These are phyloP conservation scores for Pythium coloratum DNA, from an alignment of 352 stramenopile species.

Conservation along the genomic window DNA sequence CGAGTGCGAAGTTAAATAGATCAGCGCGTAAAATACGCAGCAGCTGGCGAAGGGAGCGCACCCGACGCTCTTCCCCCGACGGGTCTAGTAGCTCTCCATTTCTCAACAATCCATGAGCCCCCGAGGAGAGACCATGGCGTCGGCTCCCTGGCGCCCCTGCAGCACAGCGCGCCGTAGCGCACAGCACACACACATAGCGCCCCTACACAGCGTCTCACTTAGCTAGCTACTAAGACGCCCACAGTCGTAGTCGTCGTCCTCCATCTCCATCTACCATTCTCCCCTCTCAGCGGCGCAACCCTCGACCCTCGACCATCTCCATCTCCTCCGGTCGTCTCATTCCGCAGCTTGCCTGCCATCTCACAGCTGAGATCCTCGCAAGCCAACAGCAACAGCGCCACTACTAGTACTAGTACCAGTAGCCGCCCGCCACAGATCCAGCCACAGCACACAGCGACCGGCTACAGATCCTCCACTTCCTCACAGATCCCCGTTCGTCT, in stretches of 20 bases:
- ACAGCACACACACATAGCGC: background rate
- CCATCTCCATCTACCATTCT: background rate
- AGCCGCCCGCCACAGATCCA: no score
- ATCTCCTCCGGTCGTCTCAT: background rate
- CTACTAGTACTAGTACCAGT: no score
- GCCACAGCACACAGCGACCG: no score
- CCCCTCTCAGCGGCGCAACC: background rate
- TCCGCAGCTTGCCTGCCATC: background rate
- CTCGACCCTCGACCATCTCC: no score
- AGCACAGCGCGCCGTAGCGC: background rate
- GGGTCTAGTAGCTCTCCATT: conserved; percentile 13
- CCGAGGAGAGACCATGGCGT: background rate
- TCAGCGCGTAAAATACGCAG: background rate
- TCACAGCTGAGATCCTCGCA: background rate
- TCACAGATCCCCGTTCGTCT: background rate
- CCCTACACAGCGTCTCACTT: no score
- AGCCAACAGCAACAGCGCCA: background rate
- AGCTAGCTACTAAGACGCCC: no score
- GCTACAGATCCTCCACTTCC: background rate
- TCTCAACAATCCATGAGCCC: conserved; percentile 5
- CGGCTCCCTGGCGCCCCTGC: background rate
- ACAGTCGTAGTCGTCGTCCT: background rate
- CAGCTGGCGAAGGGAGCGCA: conserved; percentile 24
- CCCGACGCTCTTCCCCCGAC: conserved; percentile 10
- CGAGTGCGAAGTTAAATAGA: background rate